Base-by-base conservation (phyloP, 306 rosid species). In the Fagus crenata region DNA sequence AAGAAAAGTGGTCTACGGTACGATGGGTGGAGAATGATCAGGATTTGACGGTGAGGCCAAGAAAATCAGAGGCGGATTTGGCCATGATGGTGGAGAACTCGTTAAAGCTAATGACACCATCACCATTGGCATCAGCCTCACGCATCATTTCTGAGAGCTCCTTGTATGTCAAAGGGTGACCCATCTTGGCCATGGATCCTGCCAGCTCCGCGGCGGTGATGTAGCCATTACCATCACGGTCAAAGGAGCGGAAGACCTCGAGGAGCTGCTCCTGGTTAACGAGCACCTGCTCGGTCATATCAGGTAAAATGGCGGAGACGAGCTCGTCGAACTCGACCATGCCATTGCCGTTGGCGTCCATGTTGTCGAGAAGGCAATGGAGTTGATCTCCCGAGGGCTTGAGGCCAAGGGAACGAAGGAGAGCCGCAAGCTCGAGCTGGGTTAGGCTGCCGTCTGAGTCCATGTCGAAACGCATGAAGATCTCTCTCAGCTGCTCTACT, bases 371-470 rank as follows among this genome's bases (percentile, higher is more conserved):
- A 93, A 69, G 13, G 71, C 79, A 15, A 22, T 87, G 77, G 53
- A 93, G 74, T 33, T 93, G 90, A 53, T 93, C 97, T 7, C 97
- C 98, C 33, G 85, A 18, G 40, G 97, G 93, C 69, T 87, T 93
- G 14, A 93, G 67, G 36, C 98, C 98, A 3, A 93, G 93, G 6
- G 98, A 89, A 0, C 97, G 95, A 43, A 93, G 97, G 8, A 91
- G 93, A 2, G 97, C 97, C 11, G 92, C 98, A 5, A 93, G 89
- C 76, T 93, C 98, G 1, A 93, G 88, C 17, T 85, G 97, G 15
- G 98, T 93, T 37, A 93, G 90, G 90, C 98, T 93, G 3, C 98
- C 98, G 46, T 93, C 98, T 2, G 90, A 75, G 80, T 93, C 91
- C 96, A 93, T 88, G 85, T 93, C 98, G 41, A 93, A 93, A 3